Percentiles rank a stretch among this genome's conserved stretches.
Evolutionary conservation across 2,329 filamentous ascomycete genomes (phyloP).

Genomic region (Sarocladium oryzae): DNA sequence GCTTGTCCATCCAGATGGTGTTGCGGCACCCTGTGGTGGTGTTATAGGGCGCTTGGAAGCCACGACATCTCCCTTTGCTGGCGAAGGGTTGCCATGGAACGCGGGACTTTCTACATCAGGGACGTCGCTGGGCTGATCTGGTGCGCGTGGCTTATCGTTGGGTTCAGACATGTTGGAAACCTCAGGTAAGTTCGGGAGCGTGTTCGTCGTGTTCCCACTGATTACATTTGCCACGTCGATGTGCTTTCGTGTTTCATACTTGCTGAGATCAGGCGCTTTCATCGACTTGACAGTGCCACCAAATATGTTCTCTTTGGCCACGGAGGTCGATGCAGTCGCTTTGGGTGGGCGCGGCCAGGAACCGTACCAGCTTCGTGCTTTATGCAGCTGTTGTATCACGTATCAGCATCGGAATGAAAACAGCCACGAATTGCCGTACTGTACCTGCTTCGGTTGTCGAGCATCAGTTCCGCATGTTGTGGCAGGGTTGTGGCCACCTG

Average conservation of each 20-base stretch:
- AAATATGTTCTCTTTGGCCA: conserved; percentile 55
- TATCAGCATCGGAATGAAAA: not conserved
- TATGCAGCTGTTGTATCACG: conserved; percentile 38
- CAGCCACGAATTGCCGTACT: no score
- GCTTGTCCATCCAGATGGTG: conserved; percentile 47
- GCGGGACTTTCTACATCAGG: not conserved
- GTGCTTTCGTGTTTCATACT: conserved; percentile 40
- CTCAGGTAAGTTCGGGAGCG: conserved; percentile 21
- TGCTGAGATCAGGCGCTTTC: conserved; percentile 41
- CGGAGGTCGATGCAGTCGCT: conserved; percentile 51
- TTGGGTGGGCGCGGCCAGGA: conserved; percentile 53
- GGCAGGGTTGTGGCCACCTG: not conserved
- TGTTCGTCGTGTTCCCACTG: conserved; percentile 18
- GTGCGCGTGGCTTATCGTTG: not conserved
- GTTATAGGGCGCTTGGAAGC: conserved; percentile 7
- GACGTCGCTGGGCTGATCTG: not conserved
- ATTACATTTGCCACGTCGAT: conserved; percentile 25
- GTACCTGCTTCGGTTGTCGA: conserved; percentile 6
- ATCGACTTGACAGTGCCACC: conserved; percentile 45
- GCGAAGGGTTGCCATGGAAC: not conserved
- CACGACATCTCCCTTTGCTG: not conserved
- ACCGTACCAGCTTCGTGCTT: conserved; percentile 56
- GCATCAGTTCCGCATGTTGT: not conserved
- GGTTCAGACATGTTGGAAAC: conserved; percentile 13
- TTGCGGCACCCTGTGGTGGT: conserved; percentile 15